Percentiles rank a stretch among this genome's conserved stretches.
Evolutionary conservation across 179 eudicot species (phyloP).

Genomic region (Silene vulgaris): DNA sequence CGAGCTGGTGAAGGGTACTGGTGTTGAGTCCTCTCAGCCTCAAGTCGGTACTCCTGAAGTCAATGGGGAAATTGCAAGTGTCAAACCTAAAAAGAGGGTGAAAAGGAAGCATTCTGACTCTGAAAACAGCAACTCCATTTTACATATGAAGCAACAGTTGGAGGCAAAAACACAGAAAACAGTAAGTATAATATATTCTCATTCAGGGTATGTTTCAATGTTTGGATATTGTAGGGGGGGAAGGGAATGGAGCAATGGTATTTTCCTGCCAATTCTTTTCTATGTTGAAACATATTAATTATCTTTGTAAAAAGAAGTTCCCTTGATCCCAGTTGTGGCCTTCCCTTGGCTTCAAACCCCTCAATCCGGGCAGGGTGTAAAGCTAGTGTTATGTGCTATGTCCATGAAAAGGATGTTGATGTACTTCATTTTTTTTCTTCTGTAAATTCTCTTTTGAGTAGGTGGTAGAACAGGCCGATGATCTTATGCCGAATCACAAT

Average conservation of each 20-base stretch:
- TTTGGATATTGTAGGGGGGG: no score
- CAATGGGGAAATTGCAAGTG: constrained; percentile 16
- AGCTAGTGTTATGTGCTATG: not conserved
- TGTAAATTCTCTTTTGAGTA: not conserved
- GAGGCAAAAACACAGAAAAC: constrained; percentile 11
- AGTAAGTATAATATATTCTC: constrained; percentile 15
- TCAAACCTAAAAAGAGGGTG: constrained; percentile 26
- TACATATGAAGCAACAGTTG: constrained; percentile 24
- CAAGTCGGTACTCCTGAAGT: constrained; percentile 20
- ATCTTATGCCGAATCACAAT: not conserved
- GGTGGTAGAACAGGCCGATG: constrained; percentile 20
- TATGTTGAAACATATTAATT: no score
- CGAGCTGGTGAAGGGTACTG: constrained; percentile 14
- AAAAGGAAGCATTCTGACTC: constrained; percentile 28
- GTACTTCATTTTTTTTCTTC: not conserved
- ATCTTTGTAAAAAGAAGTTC: no score
- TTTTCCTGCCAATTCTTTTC: no score
- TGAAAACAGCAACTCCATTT: constrained; percentile 19
- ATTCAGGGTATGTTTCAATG: no score
- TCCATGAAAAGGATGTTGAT: not conserved
- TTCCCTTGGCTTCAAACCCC: no score
- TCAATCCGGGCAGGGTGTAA: not conserved
- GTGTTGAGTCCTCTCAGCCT: constrained; percentile 25
- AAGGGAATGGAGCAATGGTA: no score
- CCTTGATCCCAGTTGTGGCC: no score